Conservation (phyloP, 345 rosid genomes). For the Gossypioides kirkii region DNA sequence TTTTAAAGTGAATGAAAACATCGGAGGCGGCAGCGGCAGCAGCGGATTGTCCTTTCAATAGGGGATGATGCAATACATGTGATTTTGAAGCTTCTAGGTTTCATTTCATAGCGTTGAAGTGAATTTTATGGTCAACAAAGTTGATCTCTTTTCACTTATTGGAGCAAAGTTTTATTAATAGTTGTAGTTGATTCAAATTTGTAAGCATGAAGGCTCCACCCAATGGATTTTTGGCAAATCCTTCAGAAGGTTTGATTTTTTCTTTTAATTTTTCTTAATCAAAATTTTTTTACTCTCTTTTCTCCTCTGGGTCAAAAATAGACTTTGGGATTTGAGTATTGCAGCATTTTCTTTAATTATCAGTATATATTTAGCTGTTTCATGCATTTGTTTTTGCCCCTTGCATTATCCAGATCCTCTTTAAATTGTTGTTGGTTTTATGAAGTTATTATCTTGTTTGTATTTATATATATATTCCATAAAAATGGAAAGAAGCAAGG, state of each 20-base stretch:
- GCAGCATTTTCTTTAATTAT: not conserved
- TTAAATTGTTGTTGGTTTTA: slow-evolving; percentile 1
- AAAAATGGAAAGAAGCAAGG: slow-evolving; percentile 5
- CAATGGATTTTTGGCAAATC: slow-evolving; percentile 64
- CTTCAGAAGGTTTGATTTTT: slow-evolving; percentile 58
- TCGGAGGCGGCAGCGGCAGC: not conserved
- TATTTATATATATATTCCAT: not conserved
- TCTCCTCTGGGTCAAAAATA: not conserved
- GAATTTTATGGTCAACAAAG: slow-evolving; percentile 12
- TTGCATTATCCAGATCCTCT: not conserved
- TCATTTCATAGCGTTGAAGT: not conserved
- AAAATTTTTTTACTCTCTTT: not conserved
- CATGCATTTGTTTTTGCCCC: not conserved
- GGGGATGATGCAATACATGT: no score
- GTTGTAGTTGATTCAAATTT: slow-evolving; percentile 6
- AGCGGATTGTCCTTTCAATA: not conserved
- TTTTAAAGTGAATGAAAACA: slow-evolving; percentile 11
- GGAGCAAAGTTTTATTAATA: not conserved
- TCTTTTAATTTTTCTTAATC: not conserved
- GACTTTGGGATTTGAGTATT: not conserved
- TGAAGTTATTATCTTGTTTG: not conserved
- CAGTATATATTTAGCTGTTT: not conserved
- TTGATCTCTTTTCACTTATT: not conserved
- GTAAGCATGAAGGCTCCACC: slow-evolving; percentile 78
- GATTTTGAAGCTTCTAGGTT: not conserved